Base-by-base conservation (phyloP, 169 alveolate genomes). In the Condylostoma magnum region DNA sequence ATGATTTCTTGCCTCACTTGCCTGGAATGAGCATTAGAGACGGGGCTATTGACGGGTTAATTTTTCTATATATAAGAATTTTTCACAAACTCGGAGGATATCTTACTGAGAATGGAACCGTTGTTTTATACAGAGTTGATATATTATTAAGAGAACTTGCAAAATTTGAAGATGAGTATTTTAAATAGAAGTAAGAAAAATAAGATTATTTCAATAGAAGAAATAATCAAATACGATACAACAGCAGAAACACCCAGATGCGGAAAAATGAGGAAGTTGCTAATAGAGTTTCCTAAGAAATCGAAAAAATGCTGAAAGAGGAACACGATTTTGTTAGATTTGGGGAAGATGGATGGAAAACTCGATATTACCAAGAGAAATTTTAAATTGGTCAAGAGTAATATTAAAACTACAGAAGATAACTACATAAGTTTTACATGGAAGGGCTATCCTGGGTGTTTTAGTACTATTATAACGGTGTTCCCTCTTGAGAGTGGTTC, bases 401-500 rank as follows among this genome's bases (percentile, higher is more conserved):
- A 22, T 41, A 33, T 31, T 53, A 52, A 30, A 56, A 57, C 12
- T 47, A 52, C 33, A 58, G 55, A 43, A 22, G 27, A 28, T 36
- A 53, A 27, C 30, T 67, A 12, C 76, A 47, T 73, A 83, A 20
- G 63, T 63, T 56, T 36, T 98, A 97, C 80, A 79, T 97, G 37
- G 98, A 97, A 85, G 99, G 99, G 31, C 74, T 98, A 38, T 93
- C 96, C 48, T 98, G 99, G 99, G 98, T 95, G 20, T 76, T 93
- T 50, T 52, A 79, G 20, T 91, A 93, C 74, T 94, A 93, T 70
- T 93, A 89, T 72, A 93, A 92, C 76, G 99, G 99, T 25, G 95
- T 98, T 41, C 92, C 91, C 50, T 90, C 97, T 83, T 98, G 99
- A 99, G 95, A 93, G 54, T 98, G 99, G 99, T 97, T 79, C 90